Conservation (phyloP, 1,139 yeast genomes). For the Pneumocystis murina region DNA sequence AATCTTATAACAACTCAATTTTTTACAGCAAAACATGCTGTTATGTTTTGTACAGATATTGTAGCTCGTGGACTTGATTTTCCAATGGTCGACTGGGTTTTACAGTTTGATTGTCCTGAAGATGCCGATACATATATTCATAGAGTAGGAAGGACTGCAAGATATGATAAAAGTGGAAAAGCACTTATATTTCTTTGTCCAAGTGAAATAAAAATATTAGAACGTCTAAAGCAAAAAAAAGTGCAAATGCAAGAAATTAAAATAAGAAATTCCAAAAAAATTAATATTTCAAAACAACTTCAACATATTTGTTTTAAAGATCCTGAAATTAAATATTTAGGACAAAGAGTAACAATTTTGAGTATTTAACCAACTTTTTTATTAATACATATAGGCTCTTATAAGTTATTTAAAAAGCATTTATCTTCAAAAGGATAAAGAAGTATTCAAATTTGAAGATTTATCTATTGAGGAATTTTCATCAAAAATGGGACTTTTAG, state of each 20-base stretch:
- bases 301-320: conserved; percentile 85
- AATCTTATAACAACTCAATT: conserved; percentile 79
- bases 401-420: conserved; percentile 78
- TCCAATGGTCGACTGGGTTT: conserved; percentile 95
- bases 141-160: conserved; percentile 90
- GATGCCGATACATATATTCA: conserved; percentile 91
- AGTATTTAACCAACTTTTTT: not conserved
- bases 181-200: conserved; percentile 74
- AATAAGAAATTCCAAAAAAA: conserved; percentile 62
- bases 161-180: conserved; percentile 81
- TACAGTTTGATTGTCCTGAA: conserved; percentile 93
- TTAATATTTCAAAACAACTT: conserved; percentile 65
- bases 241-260: conserved; percentile 60
- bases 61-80: conserved; percentile 96
- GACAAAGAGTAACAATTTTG: conserved; percentile 36
- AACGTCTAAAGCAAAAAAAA: conserved; percentile 44
- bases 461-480: conserved; percentile 77
- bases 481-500: conserved; percentile 78
- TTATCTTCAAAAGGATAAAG: conserved; percentile 74
- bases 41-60: conserved; percentile 88
- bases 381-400: conserved; percentile 43
- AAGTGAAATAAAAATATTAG: conserved; percentile 64
- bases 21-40: conserved; percentile 70
- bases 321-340: conserved; percentile 80
- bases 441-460: conserved; percentile 59